These are phyloP conservation scores for Albatrellus ellisii DNA, from an alignment of 768 basidiomycete genomes.

Conservation along the genomic window DNA sequence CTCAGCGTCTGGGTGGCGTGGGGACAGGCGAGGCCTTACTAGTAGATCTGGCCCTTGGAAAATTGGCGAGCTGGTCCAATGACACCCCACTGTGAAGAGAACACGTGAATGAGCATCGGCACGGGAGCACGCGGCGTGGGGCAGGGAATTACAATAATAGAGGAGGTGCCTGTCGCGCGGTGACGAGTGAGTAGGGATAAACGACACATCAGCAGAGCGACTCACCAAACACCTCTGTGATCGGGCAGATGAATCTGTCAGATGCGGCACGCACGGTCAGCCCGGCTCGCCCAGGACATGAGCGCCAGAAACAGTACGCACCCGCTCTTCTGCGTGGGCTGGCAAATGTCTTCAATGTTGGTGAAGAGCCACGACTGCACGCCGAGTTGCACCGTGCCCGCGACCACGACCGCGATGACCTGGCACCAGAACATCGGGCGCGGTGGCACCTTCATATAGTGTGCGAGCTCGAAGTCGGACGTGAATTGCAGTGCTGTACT, in stretches of 20 bases:
- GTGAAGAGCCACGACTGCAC: slow-evolving; percentile 71
- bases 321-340: slow-evolving; percentile 35
- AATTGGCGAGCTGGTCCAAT: slow-evolving; percentile 67
- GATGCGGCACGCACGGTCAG: slow-evolving; percentile 27
- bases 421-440: slow-evolving; percentile 64
- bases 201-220: neutral
- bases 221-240: slow-evolving; percentile 47
- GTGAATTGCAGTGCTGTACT: slow-evolving; percentile 44
- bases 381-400: slow-evolving; percentile 59
- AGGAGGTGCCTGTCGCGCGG: slow-evolving; percentile 35
- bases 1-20: neutral
- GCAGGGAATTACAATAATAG: slow-evolving; percentile 30
- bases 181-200: neutral
- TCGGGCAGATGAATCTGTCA: slow-evolving; percentile 30
- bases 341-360: slow-evolving; percentile 52
- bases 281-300: neutral
- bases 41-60: slow-evolving; percentile 34
- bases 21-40: neutral
- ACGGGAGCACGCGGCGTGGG: neutral
- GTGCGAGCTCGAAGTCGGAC: slow-evolving; percentile 68
- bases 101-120: neutral
- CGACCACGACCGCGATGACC: slow-evolving; percentile 50
- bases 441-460: slow-evolving; percentile 49
- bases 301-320: neutral
- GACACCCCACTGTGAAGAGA: slow-evolving; percentile 31